Conservation (phyloP, 345 rosid species). For the Hypericum perforatum region DNA sequence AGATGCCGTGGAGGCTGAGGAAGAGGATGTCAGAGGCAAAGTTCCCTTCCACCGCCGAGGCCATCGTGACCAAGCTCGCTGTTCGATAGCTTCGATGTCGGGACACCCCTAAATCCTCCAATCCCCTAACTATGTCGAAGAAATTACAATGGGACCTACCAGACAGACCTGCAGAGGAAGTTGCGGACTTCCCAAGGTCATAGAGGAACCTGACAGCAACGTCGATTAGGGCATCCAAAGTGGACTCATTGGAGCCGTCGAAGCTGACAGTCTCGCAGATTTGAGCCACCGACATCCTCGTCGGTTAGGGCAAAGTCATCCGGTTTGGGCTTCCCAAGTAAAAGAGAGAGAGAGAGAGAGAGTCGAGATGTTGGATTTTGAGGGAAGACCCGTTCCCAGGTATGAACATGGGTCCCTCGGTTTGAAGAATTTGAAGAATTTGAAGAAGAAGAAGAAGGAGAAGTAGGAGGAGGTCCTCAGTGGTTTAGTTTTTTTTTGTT, state of each 20-base stretch:
- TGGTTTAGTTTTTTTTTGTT: too few species aligned
- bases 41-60: too few species aligned
- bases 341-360: background rate
- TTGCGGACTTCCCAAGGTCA: constrained; percentile 57
- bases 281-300: constrained; percentile 72
- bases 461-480: too few species aligned
- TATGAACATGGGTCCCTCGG: too few species aligned
- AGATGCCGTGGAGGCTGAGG: too few species aligned
- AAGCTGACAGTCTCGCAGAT: constrained; percentile 67
- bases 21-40: too few species aligned
- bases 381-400: background rate
- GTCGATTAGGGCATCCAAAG: constrained; percentile 63
- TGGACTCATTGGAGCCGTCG: constrained; percentile 53
- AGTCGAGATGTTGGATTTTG: constrained; percentile 1
- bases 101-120: constrained; percentile 54
- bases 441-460: too few species aligned
- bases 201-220: constrained; percentile 52
- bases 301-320: constrained; percentile 58
- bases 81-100: too few species aligned
- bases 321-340: constrained; percentile 42
- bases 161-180: constrained; percentile 54
- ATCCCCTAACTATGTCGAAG: constrained; percentile 55
- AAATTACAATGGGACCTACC: constrained; percentile 77
- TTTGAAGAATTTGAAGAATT: too few species aligned
- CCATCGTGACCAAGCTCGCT: too few species aligned